Percentiles rank a stretch among this genome's conserved stretches.
Evolutionary conservation across 1,284 basidiomycete genomes (phyloP).

Genomic region (Trichosporon ovoides): DNA sequence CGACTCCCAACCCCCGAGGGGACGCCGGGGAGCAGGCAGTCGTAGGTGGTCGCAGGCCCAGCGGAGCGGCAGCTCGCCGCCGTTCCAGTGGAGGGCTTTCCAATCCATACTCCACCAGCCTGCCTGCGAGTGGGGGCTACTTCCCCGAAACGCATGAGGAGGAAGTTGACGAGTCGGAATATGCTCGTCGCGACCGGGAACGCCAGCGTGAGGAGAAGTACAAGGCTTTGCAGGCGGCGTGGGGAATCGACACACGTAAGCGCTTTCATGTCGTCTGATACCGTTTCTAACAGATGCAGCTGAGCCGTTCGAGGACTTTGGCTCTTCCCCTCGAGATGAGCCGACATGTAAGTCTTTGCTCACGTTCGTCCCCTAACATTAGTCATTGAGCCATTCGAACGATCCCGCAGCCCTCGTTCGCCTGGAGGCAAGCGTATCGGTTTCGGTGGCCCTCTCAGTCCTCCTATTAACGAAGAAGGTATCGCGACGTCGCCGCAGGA

Average conservation of each 20-base stretch:
- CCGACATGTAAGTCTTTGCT: constrained; percentile 7
- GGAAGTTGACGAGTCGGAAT: constrained; percentile 29
- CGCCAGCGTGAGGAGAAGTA: constrained; percentile 44
- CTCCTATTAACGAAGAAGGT: constrained; percentile 13
- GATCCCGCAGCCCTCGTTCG: constrained; percentile 25
- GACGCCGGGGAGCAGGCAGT: neutral
- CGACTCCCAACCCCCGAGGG: constrained; percentile 1
- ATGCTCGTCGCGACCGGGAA: constrained; percentile 35
- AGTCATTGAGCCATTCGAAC: constrained; percentile 22
- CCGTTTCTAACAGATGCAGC: constrained; percentile 31
- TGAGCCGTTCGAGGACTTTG: constrained; percentile 49
- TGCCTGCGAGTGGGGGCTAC: constrained; percentile 44
- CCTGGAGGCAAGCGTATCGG: constrained; percentile 29
- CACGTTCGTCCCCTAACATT: no score
- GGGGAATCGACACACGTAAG: constrained; percentile 49
- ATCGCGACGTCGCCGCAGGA: neutral
- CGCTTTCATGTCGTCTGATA: neutral
- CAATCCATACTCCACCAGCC: constrained; percentile 46
- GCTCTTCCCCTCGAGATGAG: constrained; percentile 38
- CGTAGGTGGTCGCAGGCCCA: neutral
- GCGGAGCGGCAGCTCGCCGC: constrained; percentile 11
- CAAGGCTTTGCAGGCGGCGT: constrained; percentile 46
- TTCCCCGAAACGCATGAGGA: constrained; percentile 31
- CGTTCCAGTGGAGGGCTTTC: constrained; percentile 40
- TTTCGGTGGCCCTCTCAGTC: constrained; percentile 16